These are phyloP conservation scores for Solanum megistacrolobum DNA, from an alignment of 257 asterid species.

Conservation along the genomic window DNA sequence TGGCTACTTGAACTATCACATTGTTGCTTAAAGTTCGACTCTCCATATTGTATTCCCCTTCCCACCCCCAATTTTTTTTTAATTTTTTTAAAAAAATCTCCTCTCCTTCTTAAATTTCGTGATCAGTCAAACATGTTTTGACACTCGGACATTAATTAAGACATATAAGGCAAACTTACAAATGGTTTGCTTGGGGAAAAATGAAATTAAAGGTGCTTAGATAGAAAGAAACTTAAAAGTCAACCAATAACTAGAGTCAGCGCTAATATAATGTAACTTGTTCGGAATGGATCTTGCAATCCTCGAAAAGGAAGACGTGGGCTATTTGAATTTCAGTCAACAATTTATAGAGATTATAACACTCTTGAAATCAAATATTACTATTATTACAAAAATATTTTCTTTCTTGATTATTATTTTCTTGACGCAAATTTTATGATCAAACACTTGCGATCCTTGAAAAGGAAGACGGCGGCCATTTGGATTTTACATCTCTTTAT, in stretches of 20 bases:
- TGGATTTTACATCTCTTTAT: background rate
- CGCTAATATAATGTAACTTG: background rate
- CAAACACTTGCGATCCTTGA: background rate
- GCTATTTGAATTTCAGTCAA: background rate
- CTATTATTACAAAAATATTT: no score
- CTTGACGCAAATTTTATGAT: no score
- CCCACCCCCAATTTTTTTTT: accelerated
- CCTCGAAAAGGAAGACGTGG: background rate
- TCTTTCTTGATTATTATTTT: no score
- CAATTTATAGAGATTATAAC: background rate
- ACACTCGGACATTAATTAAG: background rate
- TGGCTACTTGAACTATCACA: no score
- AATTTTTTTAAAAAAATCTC: no score
- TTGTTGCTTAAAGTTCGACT: no score
- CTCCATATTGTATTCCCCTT: background rate
- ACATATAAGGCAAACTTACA: background rate
- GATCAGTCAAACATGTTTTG: background rate
- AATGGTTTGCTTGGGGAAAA: background rate
- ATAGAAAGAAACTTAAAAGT: background rate
- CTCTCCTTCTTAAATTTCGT: background rate
- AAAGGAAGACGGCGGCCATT: background rate
- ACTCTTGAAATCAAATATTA: background rate
- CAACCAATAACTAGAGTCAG: background rate
- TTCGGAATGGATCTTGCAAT: background rate
- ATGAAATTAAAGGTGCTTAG: background rate